Conservation (phyloP, 306 rosid genomes). For the Alnus glutinosa region DNA sequence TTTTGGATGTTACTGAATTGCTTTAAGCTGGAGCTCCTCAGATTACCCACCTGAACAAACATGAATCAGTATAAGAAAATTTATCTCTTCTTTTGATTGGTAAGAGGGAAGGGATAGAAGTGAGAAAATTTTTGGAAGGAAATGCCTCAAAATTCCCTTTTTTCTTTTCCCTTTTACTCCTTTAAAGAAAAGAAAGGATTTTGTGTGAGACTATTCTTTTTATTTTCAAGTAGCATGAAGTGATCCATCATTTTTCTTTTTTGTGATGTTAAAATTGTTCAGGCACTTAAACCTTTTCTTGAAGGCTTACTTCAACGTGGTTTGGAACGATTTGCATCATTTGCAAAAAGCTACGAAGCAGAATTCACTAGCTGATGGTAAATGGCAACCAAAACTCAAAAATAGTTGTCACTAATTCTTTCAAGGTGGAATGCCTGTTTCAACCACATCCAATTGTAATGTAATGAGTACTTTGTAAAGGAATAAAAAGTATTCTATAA, state of each 20-base stretch:
- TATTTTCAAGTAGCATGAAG: conserved; percentile 10
- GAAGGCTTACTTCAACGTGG: conserved; percentile 72
- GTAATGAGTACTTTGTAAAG: background rate
- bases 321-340: conserved; percentile 66
- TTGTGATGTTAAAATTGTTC: conserved; percentile 29
- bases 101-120: background rate
- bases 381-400: conserved; percentile 3
- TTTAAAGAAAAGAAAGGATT: background rate
- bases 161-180: background rate
- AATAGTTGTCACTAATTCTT: conserved; percentile 31
- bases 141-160: background rate
- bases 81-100: background rate
- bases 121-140: background rate
- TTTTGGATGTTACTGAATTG: background rate
- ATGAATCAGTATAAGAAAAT: background rate
- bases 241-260: conserved; percentile 20
- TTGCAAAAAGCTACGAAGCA: conserved; percentile 56
- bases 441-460: background rate
- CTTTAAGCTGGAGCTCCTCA: background rate
- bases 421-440: conserved; percentile 18
- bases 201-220: conserved; percentile 4
- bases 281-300: conserved; percentile 91
- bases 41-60: too few relatives aligned
- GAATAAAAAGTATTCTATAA: background rate
- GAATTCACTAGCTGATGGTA: conserved; percentile 17